Percentiles rank a stretch among this genome's conserved stretches.
phyloP scores from a whole-genome alignment of 164 flowering plant species.

The Paratinospora sagittata region DNA sequence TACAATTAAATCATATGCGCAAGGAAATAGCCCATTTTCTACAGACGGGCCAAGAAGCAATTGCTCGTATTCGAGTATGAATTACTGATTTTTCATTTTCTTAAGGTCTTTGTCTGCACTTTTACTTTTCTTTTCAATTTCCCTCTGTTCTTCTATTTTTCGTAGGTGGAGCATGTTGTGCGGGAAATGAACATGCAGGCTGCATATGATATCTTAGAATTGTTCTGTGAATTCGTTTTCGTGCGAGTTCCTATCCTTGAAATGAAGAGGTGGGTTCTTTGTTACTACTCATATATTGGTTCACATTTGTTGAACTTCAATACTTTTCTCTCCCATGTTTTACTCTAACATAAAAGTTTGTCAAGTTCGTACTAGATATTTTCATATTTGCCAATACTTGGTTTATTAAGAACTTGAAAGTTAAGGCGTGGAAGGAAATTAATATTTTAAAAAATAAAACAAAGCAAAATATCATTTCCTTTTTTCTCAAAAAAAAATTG shows the following conservation, averaged over 20 bases:
- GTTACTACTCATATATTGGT: not conserved
- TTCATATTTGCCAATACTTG: not conserved
- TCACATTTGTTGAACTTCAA: not conserved
- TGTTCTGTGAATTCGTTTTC: constrained; percentile 89
- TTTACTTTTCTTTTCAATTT: not conserved
- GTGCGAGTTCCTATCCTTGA: constrained; percentile 93
- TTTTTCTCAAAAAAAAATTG: too few species aligned
- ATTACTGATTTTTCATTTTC: not conserved
- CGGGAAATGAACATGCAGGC: constrained; percentile 79
- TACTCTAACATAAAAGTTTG: not conserved
- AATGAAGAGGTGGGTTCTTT: constrained; percentile 56
- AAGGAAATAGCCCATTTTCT: constrained; percentile 91
- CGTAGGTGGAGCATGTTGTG: constrained; percentile 90
- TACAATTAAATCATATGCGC: constrained; percentile 76
- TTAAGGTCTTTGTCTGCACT: not conserved
- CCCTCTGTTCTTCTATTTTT: constrained; percentile 7
- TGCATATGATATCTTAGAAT: constrained; percentile 86
- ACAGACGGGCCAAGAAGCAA: constrained; percentile 87
- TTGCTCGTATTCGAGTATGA: constrained; percentile 87
- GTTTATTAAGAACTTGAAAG: not conserved
- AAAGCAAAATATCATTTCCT: too few species aligned
- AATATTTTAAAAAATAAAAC: too few species aligned
- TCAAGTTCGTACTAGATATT: not conserved
- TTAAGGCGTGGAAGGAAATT: not conserved
- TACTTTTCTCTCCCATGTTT: not conserved